Base-by-base conservation (phyloP, 2,329 filamentous ascomycete species). In the Podosphaera xanthii region DNA sequence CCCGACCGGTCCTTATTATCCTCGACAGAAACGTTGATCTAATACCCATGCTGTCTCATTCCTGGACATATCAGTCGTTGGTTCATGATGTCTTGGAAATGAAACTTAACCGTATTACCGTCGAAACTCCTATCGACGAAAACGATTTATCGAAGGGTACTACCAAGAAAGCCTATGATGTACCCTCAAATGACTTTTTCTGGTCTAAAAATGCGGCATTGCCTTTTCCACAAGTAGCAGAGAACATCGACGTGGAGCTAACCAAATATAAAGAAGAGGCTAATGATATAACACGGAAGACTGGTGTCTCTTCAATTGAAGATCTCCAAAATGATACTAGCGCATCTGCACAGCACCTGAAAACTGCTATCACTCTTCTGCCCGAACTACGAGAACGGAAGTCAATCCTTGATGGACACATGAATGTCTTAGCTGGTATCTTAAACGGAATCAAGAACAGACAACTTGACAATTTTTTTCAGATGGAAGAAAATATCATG, bases 1-100 rank as follows among this genome's bases (percentile, higher is more conserved):
- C 87, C 33, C 77, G 94, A 56, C 92, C 94, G 0, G 88, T 97
- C 0, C 80, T 98, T 53, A 82, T 98, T 64, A 86, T 98, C 58
- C 84, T 97, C 55, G 92, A 98, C 71, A 84, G 92, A 65, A 97
- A 96, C 67, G 83, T 98, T 52, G 92, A 98, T 70, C 74, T 98
- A 58, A 88, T 95, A 63, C 90, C 92, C 2, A 97, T 98, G 92
- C 78, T 98, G n/a, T 96, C 91, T 12, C 92, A 98, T 72, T 96
- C 90, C 1, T 90, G 86, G 86, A 89, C 78, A 7, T 82, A 94
- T 66, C 89, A 94, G 70, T 92, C 87, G 6, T 75, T 95, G 9
- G 86, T 94, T 14, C 86, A 81, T 64, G 80, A 88, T 70, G 84
- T 88, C 3, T 75, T 87, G 50, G 79, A 82, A 58, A 87, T 88